Base-by-base conservation (phyloP, 108 stramenopile species). In the Licmophora abbreviata region DNA sequence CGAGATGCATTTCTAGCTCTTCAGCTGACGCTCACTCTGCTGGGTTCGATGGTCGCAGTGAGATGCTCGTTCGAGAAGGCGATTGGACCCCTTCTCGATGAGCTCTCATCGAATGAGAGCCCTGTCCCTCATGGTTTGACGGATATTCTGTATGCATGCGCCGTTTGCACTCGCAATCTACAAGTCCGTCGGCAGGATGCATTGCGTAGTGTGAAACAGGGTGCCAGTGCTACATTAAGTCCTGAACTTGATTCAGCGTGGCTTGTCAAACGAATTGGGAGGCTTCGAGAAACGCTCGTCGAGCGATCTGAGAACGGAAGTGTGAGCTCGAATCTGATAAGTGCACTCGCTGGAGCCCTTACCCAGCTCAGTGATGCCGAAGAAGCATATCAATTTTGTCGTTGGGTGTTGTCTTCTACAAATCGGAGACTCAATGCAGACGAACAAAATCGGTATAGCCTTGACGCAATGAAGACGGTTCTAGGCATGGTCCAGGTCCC, bases 401-500 rank as follows among this genome's bases (percentile, higher is more conserved):
- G 38, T 15, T 58, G 44, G 72, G 44, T 73, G 64, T 32, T 54
- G 44, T 37, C 43, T 65, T 49, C 51, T 73, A 15, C 30, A 27
- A 37, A 23, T 42, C 28, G 41, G 23, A 32, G 25, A 27, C 11
- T 15, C 53, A 12, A 24, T 29, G 26, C 0, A 28, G 27, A 49
- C 10, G 15, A 15, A 20, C 7, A 14, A 60, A 23, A 67, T 51
- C 15, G 38, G 29, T 6, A 59, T 41, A 53, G 42, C 54, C 46
- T 47, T 72, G 32, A n/a, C 57, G 18, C 12, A 53, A 11, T 49
- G n/a, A n/a, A n/a, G n/a, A n/a, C n/a, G n/a, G n/a, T 71, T 38
- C 25, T 59, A 38, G 65, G 65, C 42, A 44, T 61, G 5, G 53
- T 58, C 12, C 63, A 63, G 45, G 45, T 62, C 11, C 71, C 71